These are phyloP conservation scores for Eutrema salsugineum DNA, from an alignment of 441 rosid genomes.

Conservation along the genomic window DNA sequence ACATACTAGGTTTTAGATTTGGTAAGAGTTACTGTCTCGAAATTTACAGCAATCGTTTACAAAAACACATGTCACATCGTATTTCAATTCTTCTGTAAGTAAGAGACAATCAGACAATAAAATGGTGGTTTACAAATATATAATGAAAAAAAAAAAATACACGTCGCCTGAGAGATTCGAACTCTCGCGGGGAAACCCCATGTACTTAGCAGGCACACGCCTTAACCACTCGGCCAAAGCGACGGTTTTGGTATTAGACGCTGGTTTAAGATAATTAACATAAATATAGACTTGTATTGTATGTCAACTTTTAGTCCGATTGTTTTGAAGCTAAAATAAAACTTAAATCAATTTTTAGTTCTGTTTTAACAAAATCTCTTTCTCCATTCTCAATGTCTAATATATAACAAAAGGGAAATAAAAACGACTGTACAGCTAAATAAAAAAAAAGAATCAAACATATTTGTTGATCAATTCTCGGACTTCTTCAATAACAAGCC, in stretches of 20 bases:
- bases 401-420: background rate
- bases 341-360: background rate
- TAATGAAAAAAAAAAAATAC: background rate
- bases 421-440: constrained; percentile 11
- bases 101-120: background rate
- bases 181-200: constrained; percentile 97
- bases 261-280: background rate
- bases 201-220: constrained; percentile 99
- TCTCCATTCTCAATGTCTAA: background rate
- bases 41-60: background rate
- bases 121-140: background rate
- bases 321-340: background rate
- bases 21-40: background rate
- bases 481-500: constrained; percentile 86
- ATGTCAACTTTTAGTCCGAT: background rate
- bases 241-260: background rate
- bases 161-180: constrained; percentile 31
- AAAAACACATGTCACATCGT: background rate
- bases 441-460: constrained; percentile 22
- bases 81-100: background rate
- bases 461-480: constrained; percentile 60
- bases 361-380: background rate
- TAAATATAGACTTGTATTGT: background rate
- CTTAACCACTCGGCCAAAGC: constrained; percentile 90
- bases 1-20: no score